Evolutionary conservation across 805 yeast species (phyloP).

Genomic region (Dipodascus geniculatus): DNA sequence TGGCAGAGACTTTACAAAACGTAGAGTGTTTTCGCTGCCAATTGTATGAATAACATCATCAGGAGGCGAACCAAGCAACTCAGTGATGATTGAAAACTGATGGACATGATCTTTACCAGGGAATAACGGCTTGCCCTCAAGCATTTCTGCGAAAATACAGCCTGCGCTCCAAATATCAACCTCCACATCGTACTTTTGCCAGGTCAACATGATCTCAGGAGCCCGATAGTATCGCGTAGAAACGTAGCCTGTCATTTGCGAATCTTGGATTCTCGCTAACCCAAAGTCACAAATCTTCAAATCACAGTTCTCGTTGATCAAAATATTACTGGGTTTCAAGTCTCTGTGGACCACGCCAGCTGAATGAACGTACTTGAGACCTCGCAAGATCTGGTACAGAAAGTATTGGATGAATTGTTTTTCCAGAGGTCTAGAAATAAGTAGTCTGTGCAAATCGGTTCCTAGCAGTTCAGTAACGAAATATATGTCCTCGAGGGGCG

Average conservation of each 20-base stretch:
- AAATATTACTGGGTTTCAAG: conserved; percentile 67
- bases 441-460: conserved; percentile 83
- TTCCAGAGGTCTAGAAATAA: conserved; percentile 88
- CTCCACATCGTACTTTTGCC: conserved; percentile 96
- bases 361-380: conserved; percentile 79
- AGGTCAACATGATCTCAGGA: conserved; percentile 95
- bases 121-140: conserved; percentile 91
- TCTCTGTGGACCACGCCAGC: conserved; percentile 91
- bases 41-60: conserved; percentile 92
- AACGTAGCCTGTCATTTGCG: conserved; percentile 98
- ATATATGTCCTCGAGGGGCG: conserved; percentile 89
- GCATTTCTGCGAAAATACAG: conserved; percentile 95
- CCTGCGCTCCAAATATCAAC: conserved; percentile 98
- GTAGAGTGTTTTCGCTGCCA: conserved; percentile 86
- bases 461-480: conserved; percentile 96
- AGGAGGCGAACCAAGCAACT: conserved; percentile 92
- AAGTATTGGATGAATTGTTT: conserved; percentile 95
- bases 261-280: conserved; percentile 92
- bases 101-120: conserved; percentile 98
- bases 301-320: conserved; percentile 84
- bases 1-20: conserved; percentile 90
- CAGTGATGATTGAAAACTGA: conserved; percentile 94
- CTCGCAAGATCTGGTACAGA: conserved; percentile 82
- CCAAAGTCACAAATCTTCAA: conserved; percentile 91
- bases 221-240: conserved; percentile 94